phyloP scores from a whole-genome alignment of 2,329 filamentous ascomycete genomes.

The Fonsecaea pugnacius region DNA sequence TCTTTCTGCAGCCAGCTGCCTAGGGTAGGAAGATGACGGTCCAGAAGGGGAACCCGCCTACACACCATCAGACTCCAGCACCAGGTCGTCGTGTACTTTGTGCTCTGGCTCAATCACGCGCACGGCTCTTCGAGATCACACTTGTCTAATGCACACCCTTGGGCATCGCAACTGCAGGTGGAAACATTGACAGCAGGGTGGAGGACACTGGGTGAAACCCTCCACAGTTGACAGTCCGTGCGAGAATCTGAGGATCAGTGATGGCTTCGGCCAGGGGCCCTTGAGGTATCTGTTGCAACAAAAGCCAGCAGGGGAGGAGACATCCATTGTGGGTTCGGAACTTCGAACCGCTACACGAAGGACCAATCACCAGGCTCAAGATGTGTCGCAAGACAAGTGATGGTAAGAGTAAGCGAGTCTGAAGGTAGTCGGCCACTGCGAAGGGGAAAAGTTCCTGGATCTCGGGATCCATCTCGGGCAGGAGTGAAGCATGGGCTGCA shows the following conservation, averaged over 20 bases:
- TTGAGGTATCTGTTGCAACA: neutral
- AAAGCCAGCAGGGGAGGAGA: neutral
- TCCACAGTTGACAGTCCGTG: neutral
- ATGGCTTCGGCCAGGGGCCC: neutral
- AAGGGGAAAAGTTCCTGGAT: neutral
- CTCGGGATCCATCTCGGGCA: constrained; percentile 1
- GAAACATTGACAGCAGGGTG: neutral
- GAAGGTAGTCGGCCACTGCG: neutral
- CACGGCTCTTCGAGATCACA: neutral
- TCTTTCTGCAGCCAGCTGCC: neutral
- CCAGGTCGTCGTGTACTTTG: neutral
- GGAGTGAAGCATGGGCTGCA: neutral
- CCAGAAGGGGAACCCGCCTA: neutral
- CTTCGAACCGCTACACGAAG: neutral
- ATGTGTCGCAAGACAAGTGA: neutral
- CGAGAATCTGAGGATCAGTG: neutral
- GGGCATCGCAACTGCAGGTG: neutral
- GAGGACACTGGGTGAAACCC: neutral
- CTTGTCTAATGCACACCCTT: neutral
- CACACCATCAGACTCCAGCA: neutral
- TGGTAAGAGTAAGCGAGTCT: neutral
- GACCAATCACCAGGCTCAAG: neutral
- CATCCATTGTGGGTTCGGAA: neutral
- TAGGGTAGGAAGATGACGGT: neutral
- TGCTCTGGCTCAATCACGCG: neutral